Evolutionary conservation across 2,329 filamentous ascomycete species (phyloP).

Genomic region (Aspergillus tanneri): DNA sequence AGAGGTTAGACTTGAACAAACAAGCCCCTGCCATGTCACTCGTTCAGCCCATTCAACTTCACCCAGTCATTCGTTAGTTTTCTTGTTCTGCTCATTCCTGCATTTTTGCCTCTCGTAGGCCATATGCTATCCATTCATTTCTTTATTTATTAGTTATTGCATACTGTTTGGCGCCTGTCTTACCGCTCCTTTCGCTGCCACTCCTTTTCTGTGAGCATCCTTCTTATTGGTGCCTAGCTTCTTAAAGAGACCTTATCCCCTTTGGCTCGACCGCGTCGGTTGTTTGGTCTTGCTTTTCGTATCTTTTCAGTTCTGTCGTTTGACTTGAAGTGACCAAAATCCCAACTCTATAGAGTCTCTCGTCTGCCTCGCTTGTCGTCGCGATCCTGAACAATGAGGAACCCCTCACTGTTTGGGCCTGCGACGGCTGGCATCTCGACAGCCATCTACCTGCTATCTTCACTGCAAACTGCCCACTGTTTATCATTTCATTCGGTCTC

Average conservation of each 20-base stretch:
- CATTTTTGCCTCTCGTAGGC: slow-evolving; percentile 13
- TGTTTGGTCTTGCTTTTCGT: not conserved
- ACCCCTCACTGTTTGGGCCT: slow-evolving; percentile 47
- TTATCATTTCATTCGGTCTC: slow-evolving; percentile 39
- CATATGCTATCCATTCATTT: slow-evolving; percentile 11
- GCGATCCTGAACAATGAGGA: slow-evolving; percentile 44
- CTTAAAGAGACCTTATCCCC: not conserved
- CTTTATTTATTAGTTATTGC: slow-evolving; percentile 12
- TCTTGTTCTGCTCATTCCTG: slow-evolving; percentile 17
- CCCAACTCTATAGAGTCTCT: not conserved
- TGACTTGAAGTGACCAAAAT: not conserved
- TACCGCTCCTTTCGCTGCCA: slow-evolving; percentile 10
- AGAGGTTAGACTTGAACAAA: slow-evolving; percentile 10
- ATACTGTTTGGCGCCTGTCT: slow-evolving; percentile 13
- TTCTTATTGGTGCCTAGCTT: not conserved
- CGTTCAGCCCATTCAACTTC: slow-evolving; percentile 26
- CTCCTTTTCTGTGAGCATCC: not conserved
- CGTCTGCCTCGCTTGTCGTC: slow-evolving; percentile 34
- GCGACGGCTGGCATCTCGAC: slow-evolving; percentile 42
- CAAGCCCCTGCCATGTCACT: slow-evolving; percentile 28
- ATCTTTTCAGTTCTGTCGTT: not conserved
- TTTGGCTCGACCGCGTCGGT: not conserved
- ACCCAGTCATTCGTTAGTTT: slow-evolving; percentile 33
- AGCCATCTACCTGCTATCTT: slow-evolving; percentile 27
- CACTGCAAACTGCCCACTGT: slow-evolving; percentile 28